Percentiles rank a stretch among this genome's conserved stretches.
phyloP scores from a whole-genome alignment of 2,329 filamentous ascomycete genomes.

The Colletotrichum phormii region DNA sequence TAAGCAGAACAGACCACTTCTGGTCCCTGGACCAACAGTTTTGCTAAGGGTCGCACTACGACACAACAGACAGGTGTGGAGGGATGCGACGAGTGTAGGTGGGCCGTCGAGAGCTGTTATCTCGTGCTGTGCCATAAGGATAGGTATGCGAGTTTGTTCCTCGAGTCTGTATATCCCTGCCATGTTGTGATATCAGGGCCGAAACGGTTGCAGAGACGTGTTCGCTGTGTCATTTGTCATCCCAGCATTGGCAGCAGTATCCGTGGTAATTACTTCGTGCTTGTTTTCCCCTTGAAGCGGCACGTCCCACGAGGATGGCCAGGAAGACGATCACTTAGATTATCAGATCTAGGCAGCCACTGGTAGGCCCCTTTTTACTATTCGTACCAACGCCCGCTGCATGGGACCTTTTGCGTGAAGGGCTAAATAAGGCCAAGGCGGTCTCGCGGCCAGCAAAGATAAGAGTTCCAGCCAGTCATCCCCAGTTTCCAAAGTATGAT shows the following conservation, averaged over 20 bases:
- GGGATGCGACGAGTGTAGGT: neutral
- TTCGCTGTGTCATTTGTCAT: slow-evolving; percentile 19
- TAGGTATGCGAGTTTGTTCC: neutral
- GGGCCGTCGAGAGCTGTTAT: neutral
- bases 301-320: slow-evolving; percentile 3
- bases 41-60: neutral
- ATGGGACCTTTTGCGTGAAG: slow-evolving; percentile 1
- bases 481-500: neutral
- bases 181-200: neutral
- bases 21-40: neutral
- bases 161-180: neutral
- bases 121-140: neutral
- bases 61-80: neutral
- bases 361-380: neutral
- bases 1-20: slow-evolving; percentile 7
- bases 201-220: neutral
- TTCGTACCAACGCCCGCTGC: slow-evolving; percentile 4
- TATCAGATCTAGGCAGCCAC: neutral
- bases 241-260: slow-evolving; percentile 11
- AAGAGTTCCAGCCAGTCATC: slow-evolving; percentile 15
- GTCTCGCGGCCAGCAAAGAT: neutral
- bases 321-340: slow-evolving; percentile 7
- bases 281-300: slow-evolving; percentile 5
- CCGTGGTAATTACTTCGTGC: no score
- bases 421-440: slow-evolving; percentile 18